A percentile compares a stretch with the other conserved stretches of the same genome.
phyloP scores from a whole-genome alignment of 2,329 filamentous ascomycete species.

The Diaporthe aspalathi region DNA sequence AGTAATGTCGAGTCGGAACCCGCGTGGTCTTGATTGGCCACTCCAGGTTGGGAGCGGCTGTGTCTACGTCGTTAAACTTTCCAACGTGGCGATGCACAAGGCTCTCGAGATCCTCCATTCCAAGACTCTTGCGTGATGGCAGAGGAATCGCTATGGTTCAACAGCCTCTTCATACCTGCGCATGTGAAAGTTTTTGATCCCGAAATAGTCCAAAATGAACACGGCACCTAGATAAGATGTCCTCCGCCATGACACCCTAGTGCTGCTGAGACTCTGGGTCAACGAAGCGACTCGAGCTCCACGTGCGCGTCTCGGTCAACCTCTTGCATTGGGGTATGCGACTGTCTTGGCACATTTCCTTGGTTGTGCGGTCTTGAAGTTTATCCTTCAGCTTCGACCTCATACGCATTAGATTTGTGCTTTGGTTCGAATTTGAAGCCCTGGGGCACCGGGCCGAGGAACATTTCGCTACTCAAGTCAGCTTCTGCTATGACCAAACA shows the following conservation, averaged over 20 bases:
- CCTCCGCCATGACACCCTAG: neutral
- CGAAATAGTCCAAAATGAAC: neutral
- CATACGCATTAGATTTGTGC: slow-evolving; percentile 94
- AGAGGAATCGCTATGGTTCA: neutral
- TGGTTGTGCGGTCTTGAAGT: neutral
- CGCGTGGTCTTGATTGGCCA: neutral
- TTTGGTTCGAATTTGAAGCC: slow-evolving; percentile 97
- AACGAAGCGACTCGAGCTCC: neutral
- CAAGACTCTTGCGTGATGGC: neutral
- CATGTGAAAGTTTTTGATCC: neutral
- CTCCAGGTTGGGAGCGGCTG: neutral
- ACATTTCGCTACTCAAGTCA: slow-evolving; percentile 82
- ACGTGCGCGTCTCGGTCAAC: neutral
- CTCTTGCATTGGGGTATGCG: neutral
- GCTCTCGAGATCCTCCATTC: neutral
- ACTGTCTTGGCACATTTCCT: neutral
- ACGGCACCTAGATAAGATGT: neutral
- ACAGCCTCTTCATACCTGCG: neutral
- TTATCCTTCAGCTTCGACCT: slow-evolving; percentile 80
- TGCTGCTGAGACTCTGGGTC: neutral
- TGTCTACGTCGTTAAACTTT: neutral
- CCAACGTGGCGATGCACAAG: neutral
- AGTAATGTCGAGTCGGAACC: neutral
- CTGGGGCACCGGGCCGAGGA: slow-evolving; percentile 88
- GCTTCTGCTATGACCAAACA: slow-evolving; percentile 36